A percentile compares a stretch with the other conserved stretches of the same genome.
Conservation (phyloP, 345 rosid genomes). For the Linum usitatissimum region DNA sequence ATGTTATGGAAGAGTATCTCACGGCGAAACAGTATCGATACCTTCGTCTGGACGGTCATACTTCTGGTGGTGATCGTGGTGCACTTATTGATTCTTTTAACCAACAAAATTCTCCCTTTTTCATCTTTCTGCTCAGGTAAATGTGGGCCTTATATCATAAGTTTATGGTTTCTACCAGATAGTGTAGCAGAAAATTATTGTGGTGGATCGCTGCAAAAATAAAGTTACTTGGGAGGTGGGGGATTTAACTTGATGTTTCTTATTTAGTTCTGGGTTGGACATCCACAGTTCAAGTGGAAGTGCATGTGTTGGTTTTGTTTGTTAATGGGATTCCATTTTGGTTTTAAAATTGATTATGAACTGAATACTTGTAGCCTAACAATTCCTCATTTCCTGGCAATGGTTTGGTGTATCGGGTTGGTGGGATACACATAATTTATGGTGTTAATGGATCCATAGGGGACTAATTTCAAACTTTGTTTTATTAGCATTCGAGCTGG, state of each 20-base stretch:
- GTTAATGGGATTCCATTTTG: background rate
- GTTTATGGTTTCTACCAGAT: background rate
- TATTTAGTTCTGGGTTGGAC: background rate
- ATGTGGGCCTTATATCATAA: conserved; percentile 3
- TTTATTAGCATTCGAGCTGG: conserved; percentile 83
- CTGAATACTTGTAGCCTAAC: background rate
- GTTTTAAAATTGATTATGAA: background rate
- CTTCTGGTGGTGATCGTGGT: conserved; percentile 88
- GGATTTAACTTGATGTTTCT: background rate
- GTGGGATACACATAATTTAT: background rate
- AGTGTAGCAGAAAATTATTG: background rate
- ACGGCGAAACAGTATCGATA: conserved; percentile 52
- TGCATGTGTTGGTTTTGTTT: background rate
- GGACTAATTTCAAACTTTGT: conserved; percentile 16
- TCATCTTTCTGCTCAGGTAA: conserved; percentile 87
- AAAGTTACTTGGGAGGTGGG: background rate
- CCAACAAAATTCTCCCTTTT: conserved; percentile 55
- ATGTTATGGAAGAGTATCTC: conserved; percentile 93
- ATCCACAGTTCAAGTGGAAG: background rate
- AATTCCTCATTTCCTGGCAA: background rate
- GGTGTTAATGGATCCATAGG: background rate
- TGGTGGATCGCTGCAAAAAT: background rate
- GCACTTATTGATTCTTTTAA: conserved; percentile 68
- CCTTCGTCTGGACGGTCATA: conserved; percentile 91
- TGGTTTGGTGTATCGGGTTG: background rate